Conservation (phyloP, 2,329 filamentous ascomycete species). For the Paraconiothyrium sp. region DNA sequence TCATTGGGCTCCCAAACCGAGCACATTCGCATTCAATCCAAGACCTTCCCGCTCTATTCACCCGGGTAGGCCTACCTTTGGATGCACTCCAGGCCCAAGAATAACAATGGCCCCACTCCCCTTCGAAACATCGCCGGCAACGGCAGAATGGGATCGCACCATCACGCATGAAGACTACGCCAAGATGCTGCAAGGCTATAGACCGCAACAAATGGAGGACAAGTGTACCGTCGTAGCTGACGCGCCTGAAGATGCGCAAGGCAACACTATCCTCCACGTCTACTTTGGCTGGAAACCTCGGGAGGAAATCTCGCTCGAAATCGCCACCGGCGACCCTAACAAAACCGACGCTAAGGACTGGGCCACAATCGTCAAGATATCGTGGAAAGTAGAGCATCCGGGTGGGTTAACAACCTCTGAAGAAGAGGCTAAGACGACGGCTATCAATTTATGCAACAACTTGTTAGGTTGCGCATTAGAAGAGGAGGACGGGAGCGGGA, state of each 20-base stretch:
- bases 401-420: constrained; percentile 15
- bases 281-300: constrained; percentile 18
- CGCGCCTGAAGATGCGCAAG: constrained; percentile 12
- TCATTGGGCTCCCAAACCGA: background rate
- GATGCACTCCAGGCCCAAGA: background rate
- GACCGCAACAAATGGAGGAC: constrained; percentile 19
- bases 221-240: constrained; percentile 19
- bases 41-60: background rate
- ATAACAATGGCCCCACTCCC: constrained; percentile 9
- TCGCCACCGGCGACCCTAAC: constrained; percentile 19
- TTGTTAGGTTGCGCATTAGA: constrained; percentile 22
- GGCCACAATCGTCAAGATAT: constrained; percentile 26
- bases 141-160: constrained; percentile 20
- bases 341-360: constrained; percentile 23
- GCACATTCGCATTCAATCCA: background rate
- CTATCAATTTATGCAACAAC: constrained; percentile 18
- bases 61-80: background rate
- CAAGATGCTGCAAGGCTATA: constrained; percentile 21
- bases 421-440: constrained; percentile 22
- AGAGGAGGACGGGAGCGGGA: background rate
- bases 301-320: constrained; percentile 15
- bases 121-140: constrained; percentile 19
- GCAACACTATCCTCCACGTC: constrained; percentile 16
- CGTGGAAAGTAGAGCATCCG: constrained; percentile 19
- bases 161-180: constrained; percentile 24